These are phyloP conservation scores for Ophiostoma pallidulum DNA, from an alignment of 2,329 filamentous ascomycete species.

Conservation along the genomic window DNA sequence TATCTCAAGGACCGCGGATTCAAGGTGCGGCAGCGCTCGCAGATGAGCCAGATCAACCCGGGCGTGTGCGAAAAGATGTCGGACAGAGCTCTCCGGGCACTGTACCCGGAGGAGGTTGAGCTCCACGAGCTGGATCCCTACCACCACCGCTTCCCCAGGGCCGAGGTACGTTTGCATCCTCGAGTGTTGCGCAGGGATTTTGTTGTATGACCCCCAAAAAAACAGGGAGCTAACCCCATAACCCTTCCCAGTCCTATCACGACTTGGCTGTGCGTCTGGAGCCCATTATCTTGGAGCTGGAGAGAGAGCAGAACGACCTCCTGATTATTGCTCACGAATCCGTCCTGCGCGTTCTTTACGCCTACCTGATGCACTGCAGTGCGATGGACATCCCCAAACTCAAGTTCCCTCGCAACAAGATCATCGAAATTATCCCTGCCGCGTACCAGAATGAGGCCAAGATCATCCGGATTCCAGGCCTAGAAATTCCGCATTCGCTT, in stretches of 20 bases:
- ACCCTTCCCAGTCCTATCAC: slow-evolving; percentile 73
- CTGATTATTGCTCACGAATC: slow-evolving; percentile 97
- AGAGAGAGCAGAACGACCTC: slow-evolving; percentile 94
- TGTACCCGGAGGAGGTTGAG: slow-evolving; percentile 82
- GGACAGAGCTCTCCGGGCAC: slow-evolving; percentile 65
- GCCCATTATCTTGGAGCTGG: slow-evolving; percentile 93
- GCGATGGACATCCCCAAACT: slow-evolving; percentile 88
- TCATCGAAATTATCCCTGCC: slow-evolving; percentile 96
- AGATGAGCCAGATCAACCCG: slow-evolving; percentile 96
- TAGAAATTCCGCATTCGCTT: slow-evolving; percentile 29
- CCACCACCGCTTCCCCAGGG: slow-evolving; percentile 89
- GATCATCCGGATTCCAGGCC: slow-evolving; percentile 71
- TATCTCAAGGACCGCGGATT: slow-evolving; percentile 71
- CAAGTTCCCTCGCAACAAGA: slow-evolving; percentile 90
- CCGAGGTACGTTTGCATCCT: slow-evolving; percentile 54
- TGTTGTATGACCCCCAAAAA: too few species aligned
- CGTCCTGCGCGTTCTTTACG: slow-evolving; percentile 92
- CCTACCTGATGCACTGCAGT: slow-evolving; percentile 97
- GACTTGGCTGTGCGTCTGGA: slow-evolving; percentile 96
- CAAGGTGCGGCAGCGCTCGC: slow-evolving; percentile 80
- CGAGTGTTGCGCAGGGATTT: neutral
- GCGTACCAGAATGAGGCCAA: slow-evolving; percentile 96
- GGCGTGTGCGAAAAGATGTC: slow-evolving; percentile 93
- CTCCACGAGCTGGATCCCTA: slow-evolving; percentile 95
- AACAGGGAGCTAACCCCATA: too few species aligned